Evolutionary conservation across 2,329 filamentous ascomycete species (phyloP).

Genomic region (Xylaria sp.): DNA sequence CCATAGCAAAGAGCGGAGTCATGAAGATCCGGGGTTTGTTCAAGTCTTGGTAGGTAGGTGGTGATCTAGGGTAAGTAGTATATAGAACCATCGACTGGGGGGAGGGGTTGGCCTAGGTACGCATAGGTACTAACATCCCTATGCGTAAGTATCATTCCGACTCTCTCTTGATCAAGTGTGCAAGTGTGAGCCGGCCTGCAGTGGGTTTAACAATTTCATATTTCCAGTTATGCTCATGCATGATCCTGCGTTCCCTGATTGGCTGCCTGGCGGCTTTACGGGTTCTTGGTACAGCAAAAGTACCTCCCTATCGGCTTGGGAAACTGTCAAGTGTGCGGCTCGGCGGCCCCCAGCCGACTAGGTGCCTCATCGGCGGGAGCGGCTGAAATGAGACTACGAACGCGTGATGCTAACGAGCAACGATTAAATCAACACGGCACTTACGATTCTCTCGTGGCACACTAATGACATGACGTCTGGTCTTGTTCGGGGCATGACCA

Average conservation of each 20-base stretch:
- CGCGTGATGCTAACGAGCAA: slow-evolving; percentile 26
- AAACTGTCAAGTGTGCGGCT: slow-evolving; percentile 39
- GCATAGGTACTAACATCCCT: neutral
- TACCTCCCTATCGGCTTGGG: slow-evolving; percentile 15
- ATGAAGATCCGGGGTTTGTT: slow-evolving; percentile 17
- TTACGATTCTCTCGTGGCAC: neutral
- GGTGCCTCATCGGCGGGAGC: slow-evolving; percentile 30
- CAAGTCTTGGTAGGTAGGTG: neutral
- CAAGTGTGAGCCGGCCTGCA: neutral
- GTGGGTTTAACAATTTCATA: neutral
- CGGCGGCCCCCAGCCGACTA: slow-evolving; percentile 35
- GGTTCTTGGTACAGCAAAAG: slow-evolving; percentile 9
- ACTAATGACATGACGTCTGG: slow-evolving; percentile 14
- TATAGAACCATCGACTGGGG: neutral
- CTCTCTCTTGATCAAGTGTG: slow-evolving; percentile 5
- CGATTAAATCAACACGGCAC: neutral
- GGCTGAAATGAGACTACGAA: slow-evolving; percentile 36
- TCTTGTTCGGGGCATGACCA: slow-evolving; percentile 1
- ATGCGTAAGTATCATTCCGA: slow-evolving; percentile 1
- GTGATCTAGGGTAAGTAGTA: neutral
- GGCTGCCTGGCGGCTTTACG: slow-evolving; percentile 9
- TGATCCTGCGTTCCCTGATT: slow-evolving; percentile 23
- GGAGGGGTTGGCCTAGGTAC: neutral
- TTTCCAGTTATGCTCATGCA: slow-evolving; percentile 9
- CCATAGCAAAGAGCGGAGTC: slow-evolving; percentile 24